Percentiles rank a stretch among this genome's conserved stretches.
These are phyloP conservation scores for Picochlorum costavermella DNA, from an alignment of 139 green algal species.

Conservation along the genomic window DNA sequence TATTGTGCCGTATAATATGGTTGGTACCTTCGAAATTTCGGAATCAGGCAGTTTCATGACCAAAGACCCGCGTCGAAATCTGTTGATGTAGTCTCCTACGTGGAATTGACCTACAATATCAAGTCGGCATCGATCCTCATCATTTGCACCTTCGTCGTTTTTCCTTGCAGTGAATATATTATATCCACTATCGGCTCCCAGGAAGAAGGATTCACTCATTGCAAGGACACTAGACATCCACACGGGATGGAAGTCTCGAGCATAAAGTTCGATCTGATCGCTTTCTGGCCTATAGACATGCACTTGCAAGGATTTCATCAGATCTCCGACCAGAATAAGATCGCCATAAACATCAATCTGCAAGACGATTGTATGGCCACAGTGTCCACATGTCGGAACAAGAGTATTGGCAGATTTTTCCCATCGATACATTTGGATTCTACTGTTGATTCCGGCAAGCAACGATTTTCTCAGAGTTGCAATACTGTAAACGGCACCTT, in stretches of 20 bases:
- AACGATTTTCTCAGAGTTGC: constrained; percentile 69
- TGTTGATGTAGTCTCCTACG: constrained; percentile 89
- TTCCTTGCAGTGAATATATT: constrained; percentile 80
- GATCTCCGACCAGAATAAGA: constrained; percentile 79
- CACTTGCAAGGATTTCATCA: constrained; percentile 94
- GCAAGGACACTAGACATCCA: constrained; percentile 81
- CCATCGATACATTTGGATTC: constrained; percentile 73
- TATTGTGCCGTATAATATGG: constrained; percentile 81
- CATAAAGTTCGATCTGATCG: constrained; percentile 44
- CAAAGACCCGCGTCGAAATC: constrained; percentile 75
- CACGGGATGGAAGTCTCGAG: constrained; percentile 75
- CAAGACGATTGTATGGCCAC: constrained; percentile 73
- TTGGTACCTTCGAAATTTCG: constrained; percentile 55
- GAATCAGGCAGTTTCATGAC: constrained; percentile 93
- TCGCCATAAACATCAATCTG: constrained; percentile 69
- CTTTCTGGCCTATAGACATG: constrained; percentile 67
- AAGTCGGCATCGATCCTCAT: constrained; percentile 67
- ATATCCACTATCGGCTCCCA: constrained; percentile 71
- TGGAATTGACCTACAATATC: constrained; percentile 76
- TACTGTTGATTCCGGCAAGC: constrained; percentile 82
- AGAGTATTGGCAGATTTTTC: constrained; percentile 54
- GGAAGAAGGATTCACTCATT: constrained; percentile 84
- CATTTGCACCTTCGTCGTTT: constrained; percentile 66
- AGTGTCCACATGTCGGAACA: constrained; percentile 58
- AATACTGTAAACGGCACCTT: constrained; percentile 80